Conservation (phyloP, 2,329 filamentous ascomycete species). For the Lecanicillium sp. region DNA sequence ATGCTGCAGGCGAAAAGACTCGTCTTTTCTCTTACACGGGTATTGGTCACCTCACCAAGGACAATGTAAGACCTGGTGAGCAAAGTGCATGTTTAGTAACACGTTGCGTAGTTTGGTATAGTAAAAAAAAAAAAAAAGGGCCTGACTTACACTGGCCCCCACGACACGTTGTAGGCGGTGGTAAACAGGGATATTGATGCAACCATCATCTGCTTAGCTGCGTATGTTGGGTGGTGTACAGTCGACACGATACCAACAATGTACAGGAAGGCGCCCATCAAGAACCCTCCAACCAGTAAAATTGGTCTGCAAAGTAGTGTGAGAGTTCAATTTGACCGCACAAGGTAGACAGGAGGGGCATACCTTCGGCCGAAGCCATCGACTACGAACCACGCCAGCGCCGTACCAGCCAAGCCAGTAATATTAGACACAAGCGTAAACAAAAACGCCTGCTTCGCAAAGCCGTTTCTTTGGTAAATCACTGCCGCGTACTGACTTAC, state of each 20-base stretch:
- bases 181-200: conserved; percentile 17
- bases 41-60: conserved; percentile 15
- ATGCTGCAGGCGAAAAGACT: conserved; percentile 19
- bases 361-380: conserved; percentile 15
- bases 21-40: conserved; percentile 21
- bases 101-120: too few species aligned
- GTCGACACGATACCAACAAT: conserved; percentile 12
- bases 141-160: conserved; percentile 17
- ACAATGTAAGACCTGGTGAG: conserved; percentile 17
- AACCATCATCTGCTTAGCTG: conserved; percentile 11
- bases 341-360: neutral
- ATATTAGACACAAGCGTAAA: conserved; percentile 15
- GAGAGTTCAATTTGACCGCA: too few species aligned
- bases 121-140: neutral
- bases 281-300: conserved; percentile 14
- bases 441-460: conserved; percentile 14
- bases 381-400: conserved; percentile 15
- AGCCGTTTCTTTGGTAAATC: conserved; percentile 20
- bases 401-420: conserved; percentile 7
- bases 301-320: conserved; percentile 12
- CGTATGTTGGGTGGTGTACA: conserved; percentile 2
- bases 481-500: conserved; percentile 18
- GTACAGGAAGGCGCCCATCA: conserved; percentile 17
- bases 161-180: conserved; percentile 16
- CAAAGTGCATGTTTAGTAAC: too few species aligned